Evolutionary conservation across 2,329 filamentous ascomycete species (phyloP), one percentile per base, ranked within the genome.

Genomic region (Botryotinia calthae): DNA sequence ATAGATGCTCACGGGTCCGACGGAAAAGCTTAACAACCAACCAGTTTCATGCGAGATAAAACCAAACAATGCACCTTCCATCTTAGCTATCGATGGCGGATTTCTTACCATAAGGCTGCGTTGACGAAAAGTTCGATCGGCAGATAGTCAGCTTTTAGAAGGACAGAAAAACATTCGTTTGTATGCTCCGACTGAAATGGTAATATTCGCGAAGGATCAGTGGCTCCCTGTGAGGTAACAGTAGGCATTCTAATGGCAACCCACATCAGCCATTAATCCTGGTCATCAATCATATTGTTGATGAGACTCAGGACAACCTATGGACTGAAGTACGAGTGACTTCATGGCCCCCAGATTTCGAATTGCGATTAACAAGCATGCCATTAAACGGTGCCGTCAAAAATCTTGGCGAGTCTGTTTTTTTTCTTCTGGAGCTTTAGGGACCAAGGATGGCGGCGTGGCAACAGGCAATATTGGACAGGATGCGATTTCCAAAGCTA

Each of bases 31-130:
- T 71, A 40, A 58, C 28, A 66, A 25, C 70, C 61, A 66, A 71
- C 46, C 61, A 54, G 62, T 31, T n/a, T 64, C 28, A 71, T 71
- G 31, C 46, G 37, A 62, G 58, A 65, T 40, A 40, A 54, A 44
- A 58, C n/a, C n/a, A 66, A 51, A 44, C n/a, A 48, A 66, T 58
- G 61, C 48, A 58, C 34, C 46, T 46, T 46, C 34, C 28, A n/a
- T 62, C 37, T 66, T 31, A 56, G 37, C 37, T 71, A 58, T 31
- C 54, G 48, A 20, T 71, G 37, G 48, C 61, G 44, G 46, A 34
- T 51, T 66, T 71, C 70, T 71, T 14, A n/a, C 22, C 46, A 54
- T 71, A 66, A 71, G 61, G 61, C 70, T 71, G 70, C 40, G 20
- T 71, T 71, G 46, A 66, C 46, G 61, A 71, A 66, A 66, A 34